Evolutionary conservation across 78 protist genomes (phyloP).

Genomic region (Creolimax fragrantissima): DNA sequence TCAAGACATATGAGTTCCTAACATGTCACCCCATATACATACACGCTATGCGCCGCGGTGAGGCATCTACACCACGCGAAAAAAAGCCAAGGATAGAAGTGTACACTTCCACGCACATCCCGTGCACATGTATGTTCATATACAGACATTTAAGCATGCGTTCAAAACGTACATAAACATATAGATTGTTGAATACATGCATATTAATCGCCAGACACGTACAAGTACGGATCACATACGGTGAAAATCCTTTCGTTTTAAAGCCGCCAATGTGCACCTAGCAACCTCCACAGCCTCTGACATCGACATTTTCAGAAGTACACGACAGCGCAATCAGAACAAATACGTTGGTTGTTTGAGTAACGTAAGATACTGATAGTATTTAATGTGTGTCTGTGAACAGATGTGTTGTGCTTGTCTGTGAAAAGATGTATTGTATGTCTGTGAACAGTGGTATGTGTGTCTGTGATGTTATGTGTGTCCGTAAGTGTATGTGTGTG

Average conservation of each 20-base stretch:
- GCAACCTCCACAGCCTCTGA: background rate
- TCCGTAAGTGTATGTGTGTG: background rate
- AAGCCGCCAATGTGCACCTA: background rate
- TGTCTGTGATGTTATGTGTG: background rate
- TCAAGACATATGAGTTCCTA: no score
- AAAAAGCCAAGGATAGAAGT: no score
- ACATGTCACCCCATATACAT: no score
- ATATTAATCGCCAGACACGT: background rate
- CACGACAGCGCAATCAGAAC: background rate
- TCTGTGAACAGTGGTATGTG: background rate
- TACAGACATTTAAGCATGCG: no score
- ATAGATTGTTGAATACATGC: background rate
- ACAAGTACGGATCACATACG: background rate
- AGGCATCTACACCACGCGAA: no score
- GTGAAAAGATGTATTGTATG: background rate
- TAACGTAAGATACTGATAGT: background rate
- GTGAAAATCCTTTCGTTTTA: background rate
- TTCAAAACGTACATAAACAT: no score
- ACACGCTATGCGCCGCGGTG: no score
- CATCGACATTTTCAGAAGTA: background rate
- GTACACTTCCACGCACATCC: no score
- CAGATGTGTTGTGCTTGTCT: background rate
- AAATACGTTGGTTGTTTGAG: background rate
- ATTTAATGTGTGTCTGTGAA: background rate
- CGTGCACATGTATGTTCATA: no score